Base-by-base conservation (phyloP, 2,329 filamentous ascomycete genomes). In the Colletotrichum sidae region DNA sequence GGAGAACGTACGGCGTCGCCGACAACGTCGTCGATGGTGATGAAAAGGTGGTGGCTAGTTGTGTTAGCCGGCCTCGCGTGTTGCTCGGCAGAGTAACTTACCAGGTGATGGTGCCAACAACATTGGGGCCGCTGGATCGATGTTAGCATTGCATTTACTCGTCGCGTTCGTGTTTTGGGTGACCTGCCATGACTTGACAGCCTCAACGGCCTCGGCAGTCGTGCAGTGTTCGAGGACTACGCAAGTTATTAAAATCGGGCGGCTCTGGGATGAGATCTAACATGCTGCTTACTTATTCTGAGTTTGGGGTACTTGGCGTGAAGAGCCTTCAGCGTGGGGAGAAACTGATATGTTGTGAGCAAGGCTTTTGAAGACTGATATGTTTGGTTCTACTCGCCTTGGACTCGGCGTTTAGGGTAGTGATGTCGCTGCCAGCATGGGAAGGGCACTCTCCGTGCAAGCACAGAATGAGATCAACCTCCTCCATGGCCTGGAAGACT, bases 401-500 rank as follows among this genome's bases (percentile, higher is more conserved):
- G 67, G 88, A 85, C 77, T 94, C 92, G 17, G 90, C 90, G 71
- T 90, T 92, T 68, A 93, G 80, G 37, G 87, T 83, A 0, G 85
- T 87, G 65, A 86, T 81, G 46, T 79, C 75, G 52, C 76, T 73
- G 3, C 69, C 70, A 11, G 73, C 72, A 57, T 76, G 74, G 35
- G 75, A 76, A 7, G 80, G 90, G n/a, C 90, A 88, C 79, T 97
- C 95, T 69, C 94, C 95, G 76, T 98, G 94, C n/a, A 98, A 83
- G 79, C 97, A 97, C 46, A 96, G 84, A n/a, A 96, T 86, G 70
- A 97, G 83, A 70, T 90, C 89, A 70, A 94, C 88, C 65, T 89
- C 81, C 75, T 97, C 91, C 94, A 98, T 97, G 69, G 92, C 92
- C n/a, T 85, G 86, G 74, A 98, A 97, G 12, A 95, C 92, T 7